phyloP scores from a whole-genome alignment of 1,139 yeast species.

The Saccharomyces hybrid region DNA sequence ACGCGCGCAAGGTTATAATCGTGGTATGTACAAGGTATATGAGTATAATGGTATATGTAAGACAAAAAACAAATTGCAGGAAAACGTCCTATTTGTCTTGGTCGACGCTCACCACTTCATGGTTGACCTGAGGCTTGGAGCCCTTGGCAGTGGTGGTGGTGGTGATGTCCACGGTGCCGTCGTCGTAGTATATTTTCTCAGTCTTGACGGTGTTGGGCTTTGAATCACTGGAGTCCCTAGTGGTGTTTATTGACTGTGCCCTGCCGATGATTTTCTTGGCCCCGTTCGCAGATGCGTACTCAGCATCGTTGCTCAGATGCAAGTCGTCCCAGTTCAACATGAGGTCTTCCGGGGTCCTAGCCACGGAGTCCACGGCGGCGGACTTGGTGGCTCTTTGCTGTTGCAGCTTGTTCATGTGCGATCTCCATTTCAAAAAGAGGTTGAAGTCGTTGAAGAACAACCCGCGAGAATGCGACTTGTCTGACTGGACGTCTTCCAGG shows the following conservation, averaged over 20 bases:
- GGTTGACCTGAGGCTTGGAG: background rate
- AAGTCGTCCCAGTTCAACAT: conserved; percentile 11
- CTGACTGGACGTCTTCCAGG: conserved; percentile 43
- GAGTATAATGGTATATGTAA: background rate
- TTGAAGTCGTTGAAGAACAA: conserved; percentile 54
- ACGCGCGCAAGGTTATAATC: background rate
- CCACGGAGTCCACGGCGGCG: conserved; percentile 18
- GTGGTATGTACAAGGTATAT: background rate
- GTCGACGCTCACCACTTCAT: background rate
- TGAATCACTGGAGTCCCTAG: conserved; percentile 43
- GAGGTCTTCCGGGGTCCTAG: conserved; percentile 31
- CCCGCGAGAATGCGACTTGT: conserved; percentile 34
- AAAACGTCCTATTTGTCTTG: background rate
- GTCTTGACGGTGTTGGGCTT: conserved; percentile 48
- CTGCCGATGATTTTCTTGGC: conserved; percentile 43
- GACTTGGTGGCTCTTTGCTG: conserved; percentile 33
- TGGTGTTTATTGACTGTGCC: conserved; percentile 36
- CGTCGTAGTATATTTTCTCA: conserved; percentile 48
- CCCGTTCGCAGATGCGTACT: conserved; percentile 9
- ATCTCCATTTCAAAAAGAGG: conserved; percentile 60
- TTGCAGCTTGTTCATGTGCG: conserved; percentile 34
- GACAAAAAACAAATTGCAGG: background rate
- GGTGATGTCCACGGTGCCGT: conserved; percentile 50
- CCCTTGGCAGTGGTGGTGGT: conserved; percentile 8
- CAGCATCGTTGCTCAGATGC: background rate